Conservation (phyloP, 257 asterid species). For the Primulina eburnea region DNA sequence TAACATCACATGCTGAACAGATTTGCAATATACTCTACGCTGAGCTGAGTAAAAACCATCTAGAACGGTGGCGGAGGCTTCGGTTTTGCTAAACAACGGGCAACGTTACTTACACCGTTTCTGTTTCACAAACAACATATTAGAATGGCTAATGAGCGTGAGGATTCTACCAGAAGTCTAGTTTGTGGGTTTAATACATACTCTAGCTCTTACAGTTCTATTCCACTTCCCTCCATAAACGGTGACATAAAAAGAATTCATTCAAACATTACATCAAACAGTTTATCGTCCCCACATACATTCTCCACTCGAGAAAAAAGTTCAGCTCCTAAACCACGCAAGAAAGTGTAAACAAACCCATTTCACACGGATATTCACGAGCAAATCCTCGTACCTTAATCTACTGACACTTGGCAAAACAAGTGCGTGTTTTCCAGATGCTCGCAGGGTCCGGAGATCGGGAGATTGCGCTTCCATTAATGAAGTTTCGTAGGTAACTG, state of each 20-base stretch:
- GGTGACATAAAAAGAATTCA: neutral
- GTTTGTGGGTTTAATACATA: neutral
- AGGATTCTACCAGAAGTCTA: neutral
- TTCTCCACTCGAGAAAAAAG: neutral
- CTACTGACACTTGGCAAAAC: constrained; percentile 10
- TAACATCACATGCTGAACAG: neutral
- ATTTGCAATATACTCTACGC: neutral
- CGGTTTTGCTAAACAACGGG: no score
- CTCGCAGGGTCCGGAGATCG: neutral
- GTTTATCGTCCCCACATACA: neutral
- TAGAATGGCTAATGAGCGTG: neutral
- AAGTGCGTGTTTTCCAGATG: constrained; percentile 10
- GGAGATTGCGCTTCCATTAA: constrained; percentile 27
- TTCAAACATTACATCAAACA: constrained; percentile 36
- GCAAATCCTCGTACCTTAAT: constrained; percentile 23
- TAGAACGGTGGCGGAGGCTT: constrained; percentile 1
- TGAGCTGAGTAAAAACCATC: neutral
- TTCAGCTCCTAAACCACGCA: neutral
- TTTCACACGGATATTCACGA: neutral
- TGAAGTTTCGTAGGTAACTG: constrained; percentile 22
- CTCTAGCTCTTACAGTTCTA: no score
- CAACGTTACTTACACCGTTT: neutral
- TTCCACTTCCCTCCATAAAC: neutral
- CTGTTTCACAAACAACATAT: neutral
- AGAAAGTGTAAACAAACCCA: neutral